Evolutionary conservation across 1,284 basidiomycete genomes (phyloP).

Genomic region (Apiotrichum porosum): DNA sequence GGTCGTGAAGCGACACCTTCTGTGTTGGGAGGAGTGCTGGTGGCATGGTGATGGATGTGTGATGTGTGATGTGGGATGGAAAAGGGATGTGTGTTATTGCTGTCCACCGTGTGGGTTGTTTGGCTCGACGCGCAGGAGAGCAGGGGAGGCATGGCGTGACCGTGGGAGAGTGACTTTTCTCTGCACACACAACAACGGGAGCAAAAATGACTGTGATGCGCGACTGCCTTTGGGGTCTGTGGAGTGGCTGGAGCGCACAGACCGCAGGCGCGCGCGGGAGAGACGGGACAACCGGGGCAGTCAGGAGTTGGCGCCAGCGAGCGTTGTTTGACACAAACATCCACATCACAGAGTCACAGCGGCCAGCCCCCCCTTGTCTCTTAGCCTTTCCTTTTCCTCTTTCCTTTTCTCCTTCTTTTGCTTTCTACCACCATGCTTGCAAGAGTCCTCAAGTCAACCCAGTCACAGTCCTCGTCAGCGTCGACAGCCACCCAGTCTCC

Average conservation of each 20-base stretch:
- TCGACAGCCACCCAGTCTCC: slow-evolving; percentile 11
- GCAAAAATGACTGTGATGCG: too few relatives aligned
- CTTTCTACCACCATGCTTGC: slow-evolving; percentile 8
- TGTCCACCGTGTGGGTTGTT: too few relatives aligned
- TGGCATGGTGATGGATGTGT: slow-evolving; percentile 11
- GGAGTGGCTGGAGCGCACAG: neutral
- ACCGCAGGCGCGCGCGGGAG: too few relatives aligned
- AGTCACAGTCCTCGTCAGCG: slow-evolving; percentile 14
- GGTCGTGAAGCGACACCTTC: slow-evolving; percentile 20
- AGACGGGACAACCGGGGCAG: too few relatives aligned
- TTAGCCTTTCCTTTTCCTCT: neutral
- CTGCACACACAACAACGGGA: too few relatives aligned
- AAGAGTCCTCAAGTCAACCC: slow-evolving; percentile 10
- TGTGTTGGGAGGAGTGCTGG: slow-evolving; percentile 17
- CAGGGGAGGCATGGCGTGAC: too few relatives aligned
- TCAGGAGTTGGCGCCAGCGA: too few relatives aligned
- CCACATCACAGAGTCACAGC: slow-evolving; percentile 7
- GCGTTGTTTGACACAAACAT: slow-evolving; percentile 8
- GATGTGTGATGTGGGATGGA: neutral
- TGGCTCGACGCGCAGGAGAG: too few relatives aligned
- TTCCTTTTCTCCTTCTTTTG: neutral
- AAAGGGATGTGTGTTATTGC: too few relatives aligned
- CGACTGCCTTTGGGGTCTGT: neutral
- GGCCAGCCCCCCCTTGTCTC: neutral
- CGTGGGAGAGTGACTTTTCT: neutral